Conservation (phyloP, 202 grass and related monocot species). For the Digitaria exilis region DNA sequence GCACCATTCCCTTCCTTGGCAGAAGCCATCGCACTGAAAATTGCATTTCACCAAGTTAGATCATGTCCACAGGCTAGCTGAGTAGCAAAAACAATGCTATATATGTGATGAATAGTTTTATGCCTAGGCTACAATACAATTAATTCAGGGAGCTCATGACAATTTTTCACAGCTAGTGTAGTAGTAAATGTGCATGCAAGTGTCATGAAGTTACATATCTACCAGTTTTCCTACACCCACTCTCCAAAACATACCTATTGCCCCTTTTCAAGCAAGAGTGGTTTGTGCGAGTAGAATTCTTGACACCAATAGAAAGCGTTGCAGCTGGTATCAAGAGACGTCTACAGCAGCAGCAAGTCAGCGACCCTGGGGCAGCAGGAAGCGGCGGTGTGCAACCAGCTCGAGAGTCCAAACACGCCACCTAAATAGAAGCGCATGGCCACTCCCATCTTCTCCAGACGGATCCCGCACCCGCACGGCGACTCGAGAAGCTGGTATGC, state of each 20-base stretch:
- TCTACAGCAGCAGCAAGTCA: background rate
- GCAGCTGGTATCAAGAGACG: background rate
- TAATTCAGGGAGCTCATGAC: background rate
- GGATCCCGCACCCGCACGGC: constrained; percentile 20
- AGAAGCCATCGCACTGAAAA: constrained; percentile 67
- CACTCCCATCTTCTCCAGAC: background rate
- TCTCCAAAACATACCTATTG: background rate
- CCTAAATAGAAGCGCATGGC: constrained; percentile 3
- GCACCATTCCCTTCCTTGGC: constrained; percentile 73
- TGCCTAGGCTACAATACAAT: background rate
- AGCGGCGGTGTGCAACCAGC: background rate
- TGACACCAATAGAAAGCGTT: background rate
- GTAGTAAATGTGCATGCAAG: background rate
- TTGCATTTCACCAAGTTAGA: background rate
- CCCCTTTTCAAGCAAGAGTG: background rate
- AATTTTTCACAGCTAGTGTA: background rate
- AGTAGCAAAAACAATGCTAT: background rate
- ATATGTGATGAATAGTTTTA: background rate
- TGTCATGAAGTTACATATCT: background rate
- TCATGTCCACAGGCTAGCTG: background rate
- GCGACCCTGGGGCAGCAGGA: background rate
- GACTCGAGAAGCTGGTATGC: background rate
- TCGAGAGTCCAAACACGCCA: background rate
- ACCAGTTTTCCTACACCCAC: background rate
- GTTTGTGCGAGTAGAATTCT: background rate